Percentiles rank a stretch among this genome's conserved stretches.
These are phyloP conservation scores for Dendrobium huoshanense DNA, from an alignment of 106 monocot genomes.

Conservation along the genomic window DNA sequence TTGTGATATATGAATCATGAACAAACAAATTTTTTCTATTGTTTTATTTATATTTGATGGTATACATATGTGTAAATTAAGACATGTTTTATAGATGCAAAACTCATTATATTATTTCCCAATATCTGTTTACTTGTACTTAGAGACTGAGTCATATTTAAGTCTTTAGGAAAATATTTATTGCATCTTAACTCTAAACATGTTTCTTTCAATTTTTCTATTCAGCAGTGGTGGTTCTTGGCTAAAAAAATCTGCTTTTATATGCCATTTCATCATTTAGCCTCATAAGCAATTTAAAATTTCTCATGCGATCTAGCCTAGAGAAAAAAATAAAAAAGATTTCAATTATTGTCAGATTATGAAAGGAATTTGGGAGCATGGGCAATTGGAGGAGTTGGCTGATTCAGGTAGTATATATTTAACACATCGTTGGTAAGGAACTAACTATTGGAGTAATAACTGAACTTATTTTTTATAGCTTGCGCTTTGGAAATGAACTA, in stretches of 20 bases:
- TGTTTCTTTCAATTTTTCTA: background rate
- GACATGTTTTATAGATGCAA: background rate
- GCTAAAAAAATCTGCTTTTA: background rate
- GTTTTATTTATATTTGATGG: slow-evolving; percentile 1
- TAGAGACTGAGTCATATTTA: background rate
- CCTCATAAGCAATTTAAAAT: background rate
- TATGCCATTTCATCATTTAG: background rate
- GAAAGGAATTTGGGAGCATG: background rate
- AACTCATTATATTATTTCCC: background rate
- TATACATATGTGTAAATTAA: background rate
- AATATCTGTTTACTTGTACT: background rate
- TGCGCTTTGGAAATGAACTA: background rate
- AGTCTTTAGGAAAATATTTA: background rate
- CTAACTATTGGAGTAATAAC: background rate
- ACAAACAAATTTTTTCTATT: background rate
- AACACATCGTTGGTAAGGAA: background rate
- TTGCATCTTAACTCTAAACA: background rate
- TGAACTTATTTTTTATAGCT: background rate
- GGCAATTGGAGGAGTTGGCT: background rate
- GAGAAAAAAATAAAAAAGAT: background rate
- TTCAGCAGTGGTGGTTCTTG: background rate
- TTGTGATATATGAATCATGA: background rate
- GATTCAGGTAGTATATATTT: background rate
- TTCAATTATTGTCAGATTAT: background rate
- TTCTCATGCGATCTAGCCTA: background rate